phyloP scores from a whole-genome alignment of 2,329 filamentous ascomycete genomes.

The Colletotrichum sp. region DNA sequence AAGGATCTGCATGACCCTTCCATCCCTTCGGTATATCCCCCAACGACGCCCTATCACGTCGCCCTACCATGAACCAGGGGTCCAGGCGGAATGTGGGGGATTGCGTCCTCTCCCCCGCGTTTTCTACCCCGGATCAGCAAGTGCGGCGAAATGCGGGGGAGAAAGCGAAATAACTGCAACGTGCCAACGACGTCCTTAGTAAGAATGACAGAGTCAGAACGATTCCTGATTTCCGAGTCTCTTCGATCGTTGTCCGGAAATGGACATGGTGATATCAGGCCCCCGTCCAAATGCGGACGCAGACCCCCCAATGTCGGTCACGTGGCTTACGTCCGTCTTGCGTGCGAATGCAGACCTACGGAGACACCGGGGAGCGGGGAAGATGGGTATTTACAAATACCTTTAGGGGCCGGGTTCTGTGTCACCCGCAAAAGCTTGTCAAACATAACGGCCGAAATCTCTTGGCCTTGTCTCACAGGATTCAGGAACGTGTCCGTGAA shows the following conservation, averaged over 20 bases:
- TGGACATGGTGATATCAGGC: not conserved
- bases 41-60: not conserved
- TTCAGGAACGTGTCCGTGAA: not conserved
- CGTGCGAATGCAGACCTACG: not conserved
- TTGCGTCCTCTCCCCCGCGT: not conserved
- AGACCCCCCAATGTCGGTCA: not conserved
- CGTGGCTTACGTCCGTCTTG: not conserved
- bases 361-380: rapidly evolving
- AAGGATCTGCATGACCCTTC: not conserved
- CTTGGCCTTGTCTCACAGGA: not conserved
- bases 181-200: not conserved
- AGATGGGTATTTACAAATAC: not conserved
- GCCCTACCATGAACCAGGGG: not conserved
- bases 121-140: not conserved
- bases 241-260: not conserved
- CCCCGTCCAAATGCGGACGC: not conserved
- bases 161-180: not conserved
- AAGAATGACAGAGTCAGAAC: not conserved
- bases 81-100: not conserved
- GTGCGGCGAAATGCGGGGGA: not conserved
- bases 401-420: not conserved
- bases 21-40: not conserved
- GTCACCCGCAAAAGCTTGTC: not conserved
- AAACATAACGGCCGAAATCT: not conserved
- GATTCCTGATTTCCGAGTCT: not conserved